Evolutionary conservation across 495 filamentous ascomycete species (phyloP), one percentile per base, ranked within the genome.

Genomic region (Aspergillus homomorphus): DNA sequence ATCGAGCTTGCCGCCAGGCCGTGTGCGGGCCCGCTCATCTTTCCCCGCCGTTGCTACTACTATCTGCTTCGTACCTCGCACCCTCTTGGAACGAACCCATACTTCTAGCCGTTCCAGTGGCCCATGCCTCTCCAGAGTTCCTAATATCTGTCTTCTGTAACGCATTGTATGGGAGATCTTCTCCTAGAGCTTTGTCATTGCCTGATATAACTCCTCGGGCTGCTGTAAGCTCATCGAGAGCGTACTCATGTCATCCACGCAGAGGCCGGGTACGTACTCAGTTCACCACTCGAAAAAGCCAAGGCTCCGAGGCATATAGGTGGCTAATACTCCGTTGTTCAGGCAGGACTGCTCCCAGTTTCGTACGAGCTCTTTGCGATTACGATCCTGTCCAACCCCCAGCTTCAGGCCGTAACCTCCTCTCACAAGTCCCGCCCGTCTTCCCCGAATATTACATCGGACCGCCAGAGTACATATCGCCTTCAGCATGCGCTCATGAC

Each of bases 311-410:
- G 16, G 30, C 22, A 12, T 10, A 38, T 21, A 42, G 53, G 21
- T 26, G 51, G 41, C 18, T 64, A 48, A 60, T 28, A 44, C 21
- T 48, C 12, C 12, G 2, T 21, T 49, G 5, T 55, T 14, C 33
- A 84, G 86, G 86, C 59, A 88, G 87, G 72, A 83, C 82, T 59
- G 80, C 83, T 51, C 86, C 85, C 10, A 80, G 81, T 49, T 76
- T 89, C 52, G 69, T 82, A 45, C 68, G 82, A 56, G 86, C 87
- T 66, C 72, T 89, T 46, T 57, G 74, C 21, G 60, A 69, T 28
- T 86, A 86, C 62, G 84, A 89, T 61, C 79, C 83, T 21, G 70
- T 72, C 20, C 69, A 80, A 53, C 75, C 75, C 23, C 67, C 74
- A 55, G 65, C 62, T 18, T 75, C 69, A 21, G 77, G 76, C 45